Conservation (phyloP, 140 eudicot genomes). For the Oenanthe javanica region DNA sequence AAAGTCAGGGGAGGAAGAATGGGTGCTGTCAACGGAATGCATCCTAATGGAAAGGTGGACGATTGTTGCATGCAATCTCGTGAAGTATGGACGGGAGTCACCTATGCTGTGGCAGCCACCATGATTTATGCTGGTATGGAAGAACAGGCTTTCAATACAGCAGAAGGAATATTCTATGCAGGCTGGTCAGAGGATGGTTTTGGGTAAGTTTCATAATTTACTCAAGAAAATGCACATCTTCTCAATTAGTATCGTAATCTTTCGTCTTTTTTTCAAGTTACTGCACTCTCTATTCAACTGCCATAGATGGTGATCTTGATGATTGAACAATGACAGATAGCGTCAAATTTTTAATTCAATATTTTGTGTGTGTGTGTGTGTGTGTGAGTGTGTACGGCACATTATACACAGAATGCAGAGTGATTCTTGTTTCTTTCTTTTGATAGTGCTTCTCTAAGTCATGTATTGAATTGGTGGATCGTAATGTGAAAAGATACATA, state of each 20-base stretch:
- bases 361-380: no score
- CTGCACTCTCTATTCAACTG: not conserved
- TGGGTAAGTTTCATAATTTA: conserved; percentile 45
- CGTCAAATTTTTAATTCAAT: not conserved
- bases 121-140: conserved; percentile 96
- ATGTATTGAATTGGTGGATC: no score
- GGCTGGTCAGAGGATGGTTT: conserved; percentile 98
- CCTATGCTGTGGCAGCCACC: conserved; percentile 88
- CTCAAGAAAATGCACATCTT: not conserved
- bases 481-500: no score
- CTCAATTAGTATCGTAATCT: not conserved
- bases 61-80: conserved; percentile 98
- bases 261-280: not conserved
- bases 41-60: conserved; percentile 86
- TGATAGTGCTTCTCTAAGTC: not conserved
- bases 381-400: not conserved
- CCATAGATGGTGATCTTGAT: not conserved
- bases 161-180: conserved; percentile 84
- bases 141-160: conserved; percentile 75
- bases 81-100: conserved; percentile 94
- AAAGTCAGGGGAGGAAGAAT: conserved; percentile 82
- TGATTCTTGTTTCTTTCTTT: not conserved
- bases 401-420: not conserved
- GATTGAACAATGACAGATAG: no score
- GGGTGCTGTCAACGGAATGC: conserved; percentile 99